Conservation (phyloP, 2,329 filamentous ascomycete species). For the Ceratocystis diversiconidia region DNA sequence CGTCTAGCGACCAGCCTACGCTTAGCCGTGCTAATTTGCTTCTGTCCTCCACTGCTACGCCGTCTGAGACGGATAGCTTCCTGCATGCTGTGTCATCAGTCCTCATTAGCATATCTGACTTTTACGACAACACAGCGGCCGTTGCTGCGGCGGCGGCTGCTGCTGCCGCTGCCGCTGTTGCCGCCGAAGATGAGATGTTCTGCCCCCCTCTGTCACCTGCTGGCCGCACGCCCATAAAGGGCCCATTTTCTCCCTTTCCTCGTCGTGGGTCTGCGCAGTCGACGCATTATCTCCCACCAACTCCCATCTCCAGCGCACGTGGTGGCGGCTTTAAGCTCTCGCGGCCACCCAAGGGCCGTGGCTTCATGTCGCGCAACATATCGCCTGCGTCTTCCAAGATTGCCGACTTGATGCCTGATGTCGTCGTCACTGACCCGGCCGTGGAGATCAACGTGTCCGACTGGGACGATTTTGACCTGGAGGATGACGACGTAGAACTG, state of each 20-base stretch:
- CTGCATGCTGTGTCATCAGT: slow-evolving; percentile 38
- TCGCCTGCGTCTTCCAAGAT: slow-evolving; percentile 9
- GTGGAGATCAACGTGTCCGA: slow-evolving; percentile 16
- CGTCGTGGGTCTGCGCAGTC: slow-evolving; percentile 15
- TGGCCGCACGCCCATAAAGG: slow-evolving; percentile 23
- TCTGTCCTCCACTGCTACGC: slow-evolving; percentile 40
- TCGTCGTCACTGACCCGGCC: not conserved
- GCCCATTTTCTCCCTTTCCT: slow-evolving; percentile 25
- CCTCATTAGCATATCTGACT: slow-evolving; percentile 30
- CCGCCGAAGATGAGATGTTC: not conserved
- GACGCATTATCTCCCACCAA: slow-evolving; percentile 5
- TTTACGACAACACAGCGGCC: slow-evolving; percentile 9
- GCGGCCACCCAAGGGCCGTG: slow-evolving; percentile 15
- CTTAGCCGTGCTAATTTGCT: slow-evolving; percentile 43
- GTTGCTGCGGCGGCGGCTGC: not conserved
- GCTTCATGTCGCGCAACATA: slow-evolving; percentile 12
- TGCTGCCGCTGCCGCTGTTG: not conserved
- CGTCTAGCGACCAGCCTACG: slow-evolving; percentile 21
- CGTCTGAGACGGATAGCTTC: slow-evolving; percentile 40
- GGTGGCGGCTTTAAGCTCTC: slow-evolving; percentile 14
- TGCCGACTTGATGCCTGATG: not conserved
- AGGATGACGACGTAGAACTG: slow-evolving; percentile 19
- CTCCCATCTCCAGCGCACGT: slow-evolving; percentile 8
- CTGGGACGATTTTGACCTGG: slow-evolving; percentile 13
- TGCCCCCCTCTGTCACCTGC: slow-evolving; percentile 17